A percentile compares a stretch with the other conserved stretches of the same genome.
Conservation (phyloP, 108 stramenopile genomes). For the Pseudonitzschia multiseries region DNA sequence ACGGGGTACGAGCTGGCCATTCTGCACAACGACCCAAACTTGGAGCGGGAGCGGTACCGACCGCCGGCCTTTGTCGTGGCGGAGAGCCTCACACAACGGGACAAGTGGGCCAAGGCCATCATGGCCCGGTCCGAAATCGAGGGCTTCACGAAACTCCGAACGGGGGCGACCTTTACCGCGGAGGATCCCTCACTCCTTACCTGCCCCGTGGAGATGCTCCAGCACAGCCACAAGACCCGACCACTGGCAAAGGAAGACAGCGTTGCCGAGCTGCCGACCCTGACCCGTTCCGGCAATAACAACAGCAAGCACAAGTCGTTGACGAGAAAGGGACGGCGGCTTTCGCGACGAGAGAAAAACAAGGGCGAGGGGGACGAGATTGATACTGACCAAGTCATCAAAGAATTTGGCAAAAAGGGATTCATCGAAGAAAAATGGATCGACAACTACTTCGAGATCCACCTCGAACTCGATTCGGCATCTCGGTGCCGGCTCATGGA, state of each 20-base stretch:
- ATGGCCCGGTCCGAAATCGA: constrained; percentile 48
- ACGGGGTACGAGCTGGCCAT: constrained; percentile 80
- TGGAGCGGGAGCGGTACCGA: constrained; percentile 21
- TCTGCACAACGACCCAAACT: constrained; percentile 33
- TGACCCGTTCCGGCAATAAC: constrained; percentile 23
- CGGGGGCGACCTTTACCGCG: constrained; percentile 14
- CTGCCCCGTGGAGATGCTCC: constrained; percentile 22
- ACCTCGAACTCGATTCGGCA: constrained; percentile 61
- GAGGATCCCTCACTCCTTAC: constrained; percentile 17
- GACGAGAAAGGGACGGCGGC: constrained; percentile 27
- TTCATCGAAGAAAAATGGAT: constrained; percentile 71
- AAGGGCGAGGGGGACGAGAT: constrained; percentile 28
- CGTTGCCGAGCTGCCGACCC: not conserved
- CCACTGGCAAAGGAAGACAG: not conserved
- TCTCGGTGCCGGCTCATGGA: constrained; percentile 60
- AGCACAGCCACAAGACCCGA: constrained; percentile 13
- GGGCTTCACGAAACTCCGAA: constrained; percentile 33
- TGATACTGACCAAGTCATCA: constrained; percentile 26
- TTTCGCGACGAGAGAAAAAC: constrained; percentile 15
- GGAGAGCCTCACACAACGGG: constrained; percentile 56
- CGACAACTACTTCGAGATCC: constrained; percentile 63
- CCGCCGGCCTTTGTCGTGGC: constrained; percentile 67
- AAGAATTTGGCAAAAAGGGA: constrained; percentile 58
- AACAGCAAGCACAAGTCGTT: constrained; percentile 12
- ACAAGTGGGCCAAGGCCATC: constrained; percentile 70